Base-by-base conservation (phyloP, 352 stramenopile genomes). In the Globisporangium lucens region DNA sequence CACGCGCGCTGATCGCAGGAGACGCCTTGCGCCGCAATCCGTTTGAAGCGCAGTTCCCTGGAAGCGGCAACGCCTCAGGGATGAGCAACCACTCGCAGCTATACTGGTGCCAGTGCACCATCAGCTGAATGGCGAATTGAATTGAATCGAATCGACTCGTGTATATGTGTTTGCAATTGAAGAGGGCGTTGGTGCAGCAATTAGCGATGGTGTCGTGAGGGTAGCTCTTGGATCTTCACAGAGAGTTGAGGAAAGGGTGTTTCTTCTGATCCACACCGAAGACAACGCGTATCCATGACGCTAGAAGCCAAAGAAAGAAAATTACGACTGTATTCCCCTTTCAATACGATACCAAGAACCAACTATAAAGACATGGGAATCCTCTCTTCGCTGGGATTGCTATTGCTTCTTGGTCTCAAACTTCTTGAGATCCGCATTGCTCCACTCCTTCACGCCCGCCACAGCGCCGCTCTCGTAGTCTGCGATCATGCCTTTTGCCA, bases 401-500 rank as follows among this genome's bases (percentile, higher is more conserved):
- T 49, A 22, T 5, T 49, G 29, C 49, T 68, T 68, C 15, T 61
- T 61, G 1, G 46, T 29, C 65, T 86, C 72, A 20, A 87, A 81
- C 66, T 75, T 75, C 70, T 89, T 88, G 29, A 92, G 59, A 4
- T 88, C 83, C 10, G 66, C 61, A 63, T 88, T 75, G 30, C 63
- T 86, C 72, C 73, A 86, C 65, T 85, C 77, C 38, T 77, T 84
- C 33, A 84, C 7, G 30, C 74, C 75, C 35, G 76, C 64, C 1
- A 12, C 38, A 46, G 47, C 30, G 30, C 68, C 71, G 22, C 66
- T 82, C 66, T 94, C 86, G 55, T 87, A 94, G 70, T 92, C 82
- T 2, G 69, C 65, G 22, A 91, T 53, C 81, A 94, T 94, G 38
- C 73, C 77, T 63, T 89, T 89, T 8, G 86, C 86, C 13, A 92